Base-by-base conservation (phyloP, 208 protist species). In the Trypanosomatidae sp. region DNA sequence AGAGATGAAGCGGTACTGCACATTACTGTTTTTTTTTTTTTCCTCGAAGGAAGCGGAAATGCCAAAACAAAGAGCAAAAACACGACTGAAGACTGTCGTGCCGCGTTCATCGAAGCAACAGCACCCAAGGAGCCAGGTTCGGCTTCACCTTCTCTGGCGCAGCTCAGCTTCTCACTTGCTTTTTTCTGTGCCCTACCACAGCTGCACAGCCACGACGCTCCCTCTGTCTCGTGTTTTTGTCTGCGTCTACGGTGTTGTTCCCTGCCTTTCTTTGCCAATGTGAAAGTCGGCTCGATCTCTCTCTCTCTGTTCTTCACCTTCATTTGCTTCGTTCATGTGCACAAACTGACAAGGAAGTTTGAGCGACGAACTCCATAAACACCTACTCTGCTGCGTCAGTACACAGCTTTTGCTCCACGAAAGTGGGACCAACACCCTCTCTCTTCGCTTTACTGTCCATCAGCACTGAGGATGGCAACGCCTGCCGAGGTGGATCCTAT, bases 401-500 rank as follows among this genome's bases (percentile, higher is more conserved):
- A 44, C 10, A 46, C 60, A 28, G 7, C 36, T 13, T 19, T 3
- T 44, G 30, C 60, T 30, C 2, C 60, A 46, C 19, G 60, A 46
- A 30, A n/a, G 53, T 36, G 39, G 41, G 9, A 10, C 53, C 8
- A 15, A 9, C 12, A 8, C 13, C 7, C 10, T 33, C 64, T 28
- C 46, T 62, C 25, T 68, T 53, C 22, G n/a, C 28, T 25, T 49
- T 68, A 3, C 44, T 10, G 22, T 68, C 12, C 39, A 25, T 41
- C 25, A 9, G 43, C 43, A 46, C 44, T 0, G 28, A 52, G 22
- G 44, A 53, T 53, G 44, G 41, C 44, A 17, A 28, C 25, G 71
- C 19, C 71, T 22, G 36, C 36, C 33, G 77, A 81, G 17, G 59
- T 60, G 19, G 80, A 84, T 50, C 67, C 71, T 15, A 75, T 84